Evolutionary conservation across 116 monocot species (phyloP).

Genomic region (Zostera marina): DNA sequence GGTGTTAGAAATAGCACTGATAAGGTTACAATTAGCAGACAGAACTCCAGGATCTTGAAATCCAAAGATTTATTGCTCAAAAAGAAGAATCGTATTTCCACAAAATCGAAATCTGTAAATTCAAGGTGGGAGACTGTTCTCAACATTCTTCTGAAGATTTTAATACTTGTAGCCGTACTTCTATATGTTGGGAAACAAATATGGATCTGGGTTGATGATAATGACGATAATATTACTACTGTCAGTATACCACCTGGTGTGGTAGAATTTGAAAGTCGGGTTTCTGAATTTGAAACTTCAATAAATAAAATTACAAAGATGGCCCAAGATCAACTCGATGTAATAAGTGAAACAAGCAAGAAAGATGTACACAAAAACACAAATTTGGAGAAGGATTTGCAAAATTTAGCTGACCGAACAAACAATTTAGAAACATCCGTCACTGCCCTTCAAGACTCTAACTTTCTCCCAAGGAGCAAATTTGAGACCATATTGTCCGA

Average conservation of each 20-base stretch:
- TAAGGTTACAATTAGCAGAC: background rate
- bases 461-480: conserved; percentile 45
- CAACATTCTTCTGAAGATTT: conserved; percentile 37
- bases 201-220: conserved; percentile 32
- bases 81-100: conserved; percentile 18
- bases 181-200: conserved; percentile 34
- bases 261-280: conserved; percentile 39
- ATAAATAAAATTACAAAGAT: conserved; percentile 32
- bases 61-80: conserved; percentile 14
- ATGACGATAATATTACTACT: background rate
- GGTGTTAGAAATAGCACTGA: too few relatives aligned
- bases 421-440: conserved; percentile 38
- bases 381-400: conserved; percentile 32
- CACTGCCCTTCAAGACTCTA: conserved; percentile 23
- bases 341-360: conserved; percentile 30
- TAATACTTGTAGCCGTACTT: conserved; percentile 39
- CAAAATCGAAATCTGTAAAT: conserved; percentile 17
- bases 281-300: conserved; percentile 45
- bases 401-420: conserved; percentile 26
- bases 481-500: conserved; percentile 35
- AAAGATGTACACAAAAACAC: conserved; percentile 34
- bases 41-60: conserved; percentile 23
- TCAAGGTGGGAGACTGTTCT: conserved; percentile 40
- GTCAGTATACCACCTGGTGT: conserved; percentile 8
- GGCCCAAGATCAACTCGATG: conserved; percentile 70